These are phyloP conservation scores for Cryptomeria japonica DNA, from an alignment of 75 land plant genomes.

Conservation along the genomic window DNA sequence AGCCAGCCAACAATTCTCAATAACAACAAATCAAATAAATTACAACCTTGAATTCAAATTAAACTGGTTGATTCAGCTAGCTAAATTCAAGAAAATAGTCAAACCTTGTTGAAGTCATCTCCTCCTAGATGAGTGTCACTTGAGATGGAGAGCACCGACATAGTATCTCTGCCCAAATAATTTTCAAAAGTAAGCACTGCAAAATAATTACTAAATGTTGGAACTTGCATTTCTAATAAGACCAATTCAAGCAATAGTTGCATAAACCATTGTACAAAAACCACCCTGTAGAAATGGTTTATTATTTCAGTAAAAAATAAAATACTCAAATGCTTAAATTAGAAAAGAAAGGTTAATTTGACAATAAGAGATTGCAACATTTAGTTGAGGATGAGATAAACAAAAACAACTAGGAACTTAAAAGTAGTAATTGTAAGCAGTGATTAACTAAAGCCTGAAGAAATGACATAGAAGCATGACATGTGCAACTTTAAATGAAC, in stretches of 20 bases:
- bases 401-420: neutral
- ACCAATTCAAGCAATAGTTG: neutral
- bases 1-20: slow-evolving; percentile 93
- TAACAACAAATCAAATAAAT: slow-evolving; percentile 1
- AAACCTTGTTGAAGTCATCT: slow-evolving; percentile 91
- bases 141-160: slow-evolving; percentile 88
- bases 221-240: neutral
- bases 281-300: neutral
- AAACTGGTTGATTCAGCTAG: neutral
- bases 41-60: neutral
- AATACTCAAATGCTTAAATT: neutral
- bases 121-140: slow-evolving; percentile 91
- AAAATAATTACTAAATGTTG: neutral
- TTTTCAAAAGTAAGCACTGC: slow-evolving; percentile 86
- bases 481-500: neutral
- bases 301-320: neutral
- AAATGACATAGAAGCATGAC: neutral
- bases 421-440: neutral
- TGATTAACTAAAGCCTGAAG: neutral
- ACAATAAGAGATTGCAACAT: neutral
- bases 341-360: neutral
- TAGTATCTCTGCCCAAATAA: too few relatives aligned
- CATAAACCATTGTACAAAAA: neutral
- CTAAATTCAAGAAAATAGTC: neutral
- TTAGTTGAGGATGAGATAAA: neutral